phyloP scores from a whole-genome alignment of 345 rosid species.

The Eucalyptus marginata region DNA sequence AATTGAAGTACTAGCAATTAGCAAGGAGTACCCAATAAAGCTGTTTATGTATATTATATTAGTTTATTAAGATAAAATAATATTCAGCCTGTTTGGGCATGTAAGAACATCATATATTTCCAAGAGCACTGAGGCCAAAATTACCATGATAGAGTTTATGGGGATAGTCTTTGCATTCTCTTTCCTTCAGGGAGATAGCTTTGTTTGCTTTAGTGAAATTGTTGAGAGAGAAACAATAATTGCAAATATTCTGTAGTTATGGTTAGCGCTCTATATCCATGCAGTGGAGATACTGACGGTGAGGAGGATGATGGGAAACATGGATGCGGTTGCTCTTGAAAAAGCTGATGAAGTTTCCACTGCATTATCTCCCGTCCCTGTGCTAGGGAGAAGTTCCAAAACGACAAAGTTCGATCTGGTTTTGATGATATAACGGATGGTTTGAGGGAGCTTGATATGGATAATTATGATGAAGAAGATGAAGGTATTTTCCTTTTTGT shows the following conservation, averaged over 20 bases:
- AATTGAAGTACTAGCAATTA: no score
- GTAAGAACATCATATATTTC: no score
- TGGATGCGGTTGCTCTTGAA: slow-evolving; percentile 22
- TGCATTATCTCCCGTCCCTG: slow-evolving; percentile 53
- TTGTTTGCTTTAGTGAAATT: neutral
- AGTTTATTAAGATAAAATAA: no score
- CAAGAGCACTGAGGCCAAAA: no score
- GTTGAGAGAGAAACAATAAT: neutral
- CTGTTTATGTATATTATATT: no score
- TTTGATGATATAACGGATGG: slow-evolving; percentile 53
- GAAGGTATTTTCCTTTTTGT: slow-evolving; percentile 29
- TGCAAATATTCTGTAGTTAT: neutral
- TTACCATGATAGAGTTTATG: no score
- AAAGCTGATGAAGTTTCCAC: slow-evolving; percentile 25
- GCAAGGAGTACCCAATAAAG: no score
- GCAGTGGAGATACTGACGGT: slow-evolving; percentile 28
- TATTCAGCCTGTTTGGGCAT: no score
- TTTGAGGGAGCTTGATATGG: slow-evolving; percentile 73
- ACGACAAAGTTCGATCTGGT: slow-evolving; percentile 14
- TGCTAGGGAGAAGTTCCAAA: slow-evolving; percentile 43
- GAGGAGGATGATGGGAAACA: slow-evolving; percentile 44
- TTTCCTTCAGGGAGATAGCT: no score
- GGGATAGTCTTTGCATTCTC: no score
- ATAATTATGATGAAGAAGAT: slow-evolving; percentile 65
- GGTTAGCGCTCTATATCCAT: neutral